phyloP scores from a whole-genome alignment of 176 grass and related monocot species.

The Lolium perenne region DNA sequence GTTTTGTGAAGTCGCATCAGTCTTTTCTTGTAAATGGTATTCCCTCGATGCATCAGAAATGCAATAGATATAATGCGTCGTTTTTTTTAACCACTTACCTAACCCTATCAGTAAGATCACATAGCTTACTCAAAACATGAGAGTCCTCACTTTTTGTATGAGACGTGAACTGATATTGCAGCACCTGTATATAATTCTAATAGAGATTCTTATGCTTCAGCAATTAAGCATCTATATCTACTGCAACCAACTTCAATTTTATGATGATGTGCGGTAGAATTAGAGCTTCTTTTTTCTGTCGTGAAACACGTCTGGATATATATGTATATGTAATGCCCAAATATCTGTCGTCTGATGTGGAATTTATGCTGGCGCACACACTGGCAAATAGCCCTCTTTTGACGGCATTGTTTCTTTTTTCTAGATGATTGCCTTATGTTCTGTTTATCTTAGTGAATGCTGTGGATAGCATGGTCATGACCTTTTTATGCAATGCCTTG shows the following conservation, averaged over 20 bases:
- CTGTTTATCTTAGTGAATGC: slow-evolving; percentile 17
- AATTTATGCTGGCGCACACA: slow-evolving; percentile 23
- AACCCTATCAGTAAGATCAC: not conserved
- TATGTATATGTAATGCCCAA: not conserved
- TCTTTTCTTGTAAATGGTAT: slow-evolving; percentile 57
- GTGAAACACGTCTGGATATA: not conserved
- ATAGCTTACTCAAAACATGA: slow-evolving; percentile 43
- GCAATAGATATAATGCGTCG: slow-evolving; percentile 50
- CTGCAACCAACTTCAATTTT: slow-evolving; percentile 37
- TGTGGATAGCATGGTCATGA: not conserved
- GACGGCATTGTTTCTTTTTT: not conserved
- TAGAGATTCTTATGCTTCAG: not conserved
- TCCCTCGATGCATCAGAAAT: slow-evolving; percentile 31
- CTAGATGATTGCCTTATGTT: not conserved
- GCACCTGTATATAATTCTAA: too few species aligned
- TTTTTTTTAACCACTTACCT: slow-evolving; percentile 35
- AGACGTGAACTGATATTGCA: slow-evolving; percentile 6
- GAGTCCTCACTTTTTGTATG: slow-evolving; percentile 39
- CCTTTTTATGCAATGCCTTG: not conserved
- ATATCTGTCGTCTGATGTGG: not conserved
- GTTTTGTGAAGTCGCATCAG: slow-evolving; percentile 59
- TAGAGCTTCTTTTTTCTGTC: not conserved
- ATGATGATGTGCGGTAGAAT: slow-evolving; percentile 44
- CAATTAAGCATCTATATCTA: slow-evolving; percentile 33
- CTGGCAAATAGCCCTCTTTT: not conserved